Conservation (phyloP, 306 rosid species). For the Sicyos edulis region DNA sequence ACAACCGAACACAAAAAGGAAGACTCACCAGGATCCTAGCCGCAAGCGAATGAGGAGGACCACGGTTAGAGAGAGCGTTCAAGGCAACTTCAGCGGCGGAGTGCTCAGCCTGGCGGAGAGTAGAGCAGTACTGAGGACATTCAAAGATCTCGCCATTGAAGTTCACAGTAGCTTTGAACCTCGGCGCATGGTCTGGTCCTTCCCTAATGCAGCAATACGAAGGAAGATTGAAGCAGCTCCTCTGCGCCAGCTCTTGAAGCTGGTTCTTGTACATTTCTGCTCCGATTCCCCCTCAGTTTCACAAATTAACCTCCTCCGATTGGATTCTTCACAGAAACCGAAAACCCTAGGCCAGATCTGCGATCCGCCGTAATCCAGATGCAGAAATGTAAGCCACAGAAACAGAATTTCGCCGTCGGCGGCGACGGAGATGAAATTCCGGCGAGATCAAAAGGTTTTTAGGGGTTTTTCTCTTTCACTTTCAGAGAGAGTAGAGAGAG, state of each 20-base stretch:
- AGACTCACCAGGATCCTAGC: slow-evolving; percentile 86
- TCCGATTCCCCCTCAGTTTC: slow-evolving; percentile 12
- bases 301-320: slow-evolving; percentile 1
- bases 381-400: neutral
- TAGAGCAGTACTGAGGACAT: slow-evolving; percentile 85
- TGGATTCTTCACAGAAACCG: neutral
- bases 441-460: slow-evolving; percentile 21
- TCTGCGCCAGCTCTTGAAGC: slow-evolving; percentile 99
- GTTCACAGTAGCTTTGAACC: slow-evolving; percentile 94
- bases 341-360: slow-evolving; percentile 10
- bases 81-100: slow-evolving; percentile 99
- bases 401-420: neutral
- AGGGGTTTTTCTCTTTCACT: neutral
- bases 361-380: neutral
- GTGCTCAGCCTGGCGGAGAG: slow-evolving; percentile 99
- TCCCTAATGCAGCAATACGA: slow-evolving; percentile 94
- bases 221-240: slow-evolving; percentile 98
- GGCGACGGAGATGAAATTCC: slow-evolving; percentile 17
- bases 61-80: slow-evolving; percentile 86
- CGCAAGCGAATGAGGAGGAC: slow-evolving; percentile 96
- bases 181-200: slow-evolving; percentile 99
- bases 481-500: slow-evolving; percentile 12
- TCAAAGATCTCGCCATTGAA: slow-evolving; percentile 97
- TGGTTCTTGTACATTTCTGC: slow-evolving; percentile 99
- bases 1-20: neutral